phyloP scores from a whole-genome alignment of 1,284 basidiomycete species.

The Mycena sp. region DNA sequence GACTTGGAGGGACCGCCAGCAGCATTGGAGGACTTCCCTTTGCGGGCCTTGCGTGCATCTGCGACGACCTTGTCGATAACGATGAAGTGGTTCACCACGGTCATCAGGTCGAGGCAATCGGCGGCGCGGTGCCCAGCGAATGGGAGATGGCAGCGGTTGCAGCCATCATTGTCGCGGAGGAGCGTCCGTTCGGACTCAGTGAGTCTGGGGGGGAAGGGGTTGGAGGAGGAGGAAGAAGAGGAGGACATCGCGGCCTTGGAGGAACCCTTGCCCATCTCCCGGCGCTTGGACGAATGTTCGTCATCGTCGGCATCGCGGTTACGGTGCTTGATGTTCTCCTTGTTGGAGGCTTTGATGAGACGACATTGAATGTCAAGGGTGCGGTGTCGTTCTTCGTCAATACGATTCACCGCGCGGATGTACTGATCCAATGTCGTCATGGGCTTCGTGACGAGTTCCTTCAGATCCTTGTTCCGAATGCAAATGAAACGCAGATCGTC shows the following conservation, averaged over 20 bases:
- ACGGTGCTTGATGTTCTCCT: slow-evolving; percentile 13
- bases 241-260: not conserved
- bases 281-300: too few relatives aligned
- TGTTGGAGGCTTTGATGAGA: not conserved
- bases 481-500: not conserved
- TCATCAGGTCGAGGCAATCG: not conserved
- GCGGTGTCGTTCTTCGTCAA: not conserved
- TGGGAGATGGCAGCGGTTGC: too few relatives aligned
- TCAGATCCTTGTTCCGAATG: not conserved
- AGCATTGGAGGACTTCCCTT: too few relatives aligned
- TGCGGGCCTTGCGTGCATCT: not conserved
- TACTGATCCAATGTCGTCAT: not conserved
- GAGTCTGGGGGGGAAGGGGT: not conserved
- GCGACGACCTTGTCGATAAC: not conserved
- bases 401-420: not conserved
- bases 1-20: not conserved
- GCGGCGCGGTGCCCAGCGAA: not conserved
- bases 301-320: not conserved
- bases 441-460: not conserved
- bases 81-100: not conserved
- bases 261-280: not conserved
- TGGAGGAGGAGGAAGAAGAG: not conserved
- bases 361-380: not conserved
- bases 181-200: not conserved
- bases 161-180: not conserved